A percentile compares a stretch with the other conserved stretches of the same genome.
These are phyloP conservation scores for Verticillium dahliae DNA, from an alignment of 2,329 filamentous ascomycete genomes.

Conservation along the genomic window DNA sequence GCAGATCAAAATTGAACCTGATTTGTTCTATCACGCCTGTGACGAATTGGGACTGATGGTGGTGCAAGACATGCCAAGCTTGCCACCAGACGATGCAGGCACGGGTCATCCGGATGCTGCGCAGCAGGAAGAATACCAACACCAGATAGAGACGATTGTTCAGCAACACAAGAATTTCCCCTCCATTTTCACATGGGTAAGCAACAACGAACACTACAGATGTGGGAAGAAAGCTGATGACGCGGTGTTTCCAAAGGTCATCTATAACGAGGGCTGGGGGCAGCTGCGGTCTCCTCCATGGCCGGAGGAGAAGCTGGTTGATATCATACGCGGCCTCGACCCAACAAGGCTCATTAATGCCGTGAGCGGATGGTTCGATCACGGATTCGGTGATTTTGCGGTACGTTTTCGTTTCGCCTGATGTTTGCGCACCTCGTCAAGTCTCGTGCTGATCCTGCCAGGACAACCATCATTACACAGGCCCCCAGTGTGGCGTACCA, in stretches of 20 bases:
- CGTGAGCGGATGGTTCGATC: slow-evolving; percentile 60
- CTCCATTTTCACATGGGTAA: slow-evolving; percentile 58
- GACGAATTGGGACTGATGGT: slow-evolving; percentile 60
- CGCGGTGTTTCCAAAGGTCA: slow-evolving; percentile 32
- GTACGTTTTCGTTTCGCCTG: slow-evolving; percentile 12
- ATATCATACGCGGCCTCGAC: slow-evolving; percentile 49
- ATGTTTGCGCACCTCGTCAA: not conserved
- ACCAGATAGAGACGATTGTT: slow-evolving; percentile 56
- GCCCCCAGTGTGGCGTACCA: slow-evolving; percentile 63
- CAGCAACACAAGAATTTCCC: slow-evolving; percentile 59
- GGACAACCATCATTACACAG: slow-evolving; percentile 68
- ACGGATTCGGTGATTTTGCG: slow-evolving; percentile 59
- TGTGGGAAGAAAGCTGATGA: not conserved
- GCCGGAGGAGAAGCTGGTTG: slow-evolving; percentile 51
- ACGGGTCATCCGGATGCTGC: slow-evolving; percentile 27
- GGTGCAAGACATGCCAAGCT: slow-evolving; percentile 66
- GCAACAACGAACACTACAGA: slow-evolving; percentile 4
- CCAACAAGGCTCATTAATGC: slow-evolving; percentile 58
- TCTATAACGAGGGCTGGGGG: slow-evolving; percentile 70
- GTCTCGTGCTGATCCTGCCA: slow-evolving; percentile 14
- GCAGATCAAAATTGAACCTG: slow-evolving; percentile 60
- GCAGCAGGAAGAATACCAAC: slow-evolving; percentile 58
- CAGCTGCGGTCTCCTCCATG: slow-evolving; percentile 42
- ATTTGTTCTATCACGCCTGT: slow-evolving; percentile 61
- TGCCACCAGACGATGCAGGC: slow-evolving; percentile 26